phyloP scores from a whole-genome alignment of 768 basidiomycete species.

The Phaeolepiota aurea region DNA sequence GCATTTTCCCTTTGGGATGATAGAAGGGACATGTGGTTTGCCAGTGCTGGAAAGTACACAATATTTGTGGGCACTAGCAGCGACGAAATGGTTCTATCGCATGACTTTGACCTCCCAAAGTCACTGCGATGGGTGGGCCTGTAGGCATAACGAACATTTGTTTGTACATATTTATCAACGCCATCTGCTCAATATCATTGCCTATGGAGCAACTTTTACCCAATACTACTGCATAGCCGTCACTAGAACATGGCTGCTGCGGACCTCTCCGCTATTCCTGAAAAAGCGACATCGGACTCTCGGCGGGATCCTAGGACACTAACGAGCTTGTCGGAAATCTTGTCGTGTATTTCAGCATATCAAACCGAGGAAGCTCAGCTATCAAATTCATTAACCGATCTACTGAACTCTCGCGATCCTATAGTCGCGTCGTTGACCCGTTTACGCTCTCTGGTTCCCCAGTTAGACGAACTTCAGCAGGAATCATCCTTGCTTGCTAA shows the following conservation, averaged over 20 bases:
- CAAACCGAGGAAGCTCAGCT: conserved; percentile 75
- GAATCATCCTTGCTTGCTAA: conserved; percentile 48
- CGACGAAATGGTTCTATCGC: conserved; percentile 16
- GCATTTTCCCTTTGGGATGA: conserved; percentile 64
- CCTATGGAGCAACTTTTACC: background rate
- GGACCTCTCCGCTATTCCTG: too few relatives aligned
- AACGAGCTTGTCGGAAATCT: conserved; percentile 58
- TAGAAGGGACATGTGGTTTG: conserved; percentile 33
- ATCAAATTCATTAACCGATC: conserved; percentile 59
- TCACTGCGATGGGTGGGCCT: conserved; percentile 22
- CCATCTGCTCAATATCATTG: too few relatives aligned
- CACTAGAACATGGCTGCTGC: too few relatives aligned
- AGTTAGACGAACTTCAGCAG: conserved; percentile 49
- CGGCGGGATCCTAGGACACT: conserved; percentile 33
- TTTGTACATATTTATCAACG: background rate
- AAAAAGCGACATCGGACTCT: too few relatives aligned
- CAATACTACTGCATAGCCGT: too few relatives aligned
- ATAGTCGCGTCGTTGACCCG: conserved; percentile 54
- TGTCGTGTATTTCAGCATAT: conserved; percentile 65
- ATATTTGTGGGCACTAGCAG: conserved; percentile 37
- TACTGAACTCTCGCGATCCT: conserved; percentile 63
- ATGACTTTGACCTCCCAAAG: conserved; percentile 11
- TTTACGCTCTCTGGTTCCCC: conserved; percentile 51
- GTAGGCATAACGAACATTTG: too few relatives aligned
- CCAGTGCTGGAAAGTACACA: conserved; percentile 40